phyloP scores from a whole-genome alignment of 73 alveolate species.

The Tetrahymena elliotti region DNA sequence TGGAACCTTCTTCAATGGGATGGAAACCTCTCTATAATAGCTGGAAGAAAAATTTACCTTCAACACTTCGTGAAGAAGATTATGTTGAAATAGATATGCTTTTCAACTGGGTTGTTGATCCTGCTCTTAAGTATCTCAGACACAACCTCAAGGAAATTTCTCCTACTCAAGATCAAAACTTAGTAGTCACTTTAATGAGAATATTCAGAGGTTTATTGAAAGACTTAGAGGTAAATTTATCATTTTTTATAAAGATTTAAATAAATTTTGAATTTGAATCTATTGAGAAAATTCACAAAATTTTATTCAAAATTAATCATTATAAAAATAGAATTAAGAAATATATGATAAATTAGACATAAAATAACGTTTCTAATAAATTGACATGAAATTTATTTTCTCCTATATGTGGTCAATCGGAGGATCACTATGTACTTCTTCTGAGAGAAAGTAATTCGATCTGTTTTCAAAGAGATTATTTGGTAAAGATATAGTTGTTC shows the following conservation, averaged over 20 bases:
- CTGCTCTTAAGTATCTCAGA: slow-evolving; percentile 53
- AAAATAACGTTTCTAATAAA: slow-evolving; percentile 22
- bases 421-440: slow-evolving; percentile 83
- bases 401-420: slow-evolving; percentile 97
- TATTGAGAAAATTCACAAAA: too few relatives aligned
- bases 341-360: slow-evolving; percentile 25
- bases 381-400: slow-evolving; percentile 61
- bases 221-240: slow-evolving; percentile 51
- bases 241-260: not conserved
- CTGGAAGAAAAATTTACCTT: slow-evolving; percentile 87
- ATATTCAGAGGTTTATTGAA: slow-evolving; percentile 65
- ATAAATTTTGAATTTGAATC: too few relatives aligned
- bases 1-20: slow-evolving; percentile 90
- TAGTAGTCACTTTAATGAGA: slow-evolving; percentile 49
- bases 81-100: slow-evolving; percentile 67
- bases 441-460: slow-evolving; percentile 81
- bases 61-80: slow-evolving; percentile 62
- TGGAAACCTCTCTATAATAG: slow-evolving; percentile 81
- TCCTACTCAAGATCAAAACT: slow-evolving; percentile 70
- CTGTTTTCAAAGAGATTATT: slow-evolving; percentile 77
- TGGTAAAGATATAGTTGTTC: slow-evolving; percentile 71
- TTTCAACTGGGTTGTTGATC: slow-evolving; percentile 71
- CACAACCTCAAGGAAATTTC: slow-evolving; percentile 53
- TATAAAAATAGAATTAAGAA: slow-evolving; percentile 45
- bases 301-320: too few relatives aligned